These are phyloP conservation scores for Lycium ferocissimum DNA, from an alignment of 257 asterid genomes.

Conservation along the genomic window DNA sequence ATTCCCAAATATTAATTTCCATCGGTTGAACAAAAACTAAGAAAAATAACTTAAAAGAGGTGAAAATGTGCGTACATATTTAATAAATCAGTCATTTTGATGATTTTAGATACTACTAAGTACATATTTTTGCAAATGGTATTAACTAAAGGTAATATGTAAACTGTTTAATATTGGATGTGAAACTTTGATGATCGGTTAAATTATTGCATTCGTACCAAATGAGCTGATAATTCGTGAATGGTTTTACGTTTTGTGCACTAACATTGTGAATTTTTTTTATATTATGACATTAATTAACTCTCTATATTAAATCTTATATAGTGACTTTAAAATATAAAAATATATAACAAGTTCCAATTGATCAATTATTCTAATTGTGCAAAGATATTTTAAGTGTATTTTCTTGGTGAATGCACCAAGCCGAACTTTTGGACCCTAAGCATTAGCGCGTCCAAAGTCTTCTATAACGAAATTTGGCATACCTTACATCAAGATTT, in stretches of 20 bases:
- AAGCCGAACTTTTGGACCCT: constrained; percentile 23
- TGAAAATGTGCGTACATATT: neutral
- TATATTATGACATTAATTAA: too few species aligned
- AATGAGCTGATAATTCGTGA: neutral
- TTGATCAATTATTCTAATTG: neutral
- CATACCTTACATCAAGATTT: neutral
- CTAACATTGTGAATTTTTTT: too few species aligned
- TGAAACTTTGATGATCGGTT: neutral
- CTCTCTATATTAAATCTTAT: too few species aligned
- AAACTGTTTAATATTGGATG: neutral
- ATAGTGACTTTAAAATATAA: too few species aligned
- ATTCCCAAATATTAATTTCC: neutral
- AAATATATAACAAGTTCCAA: too few species aligned
- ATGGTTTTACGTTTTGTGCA: too few species aligned
- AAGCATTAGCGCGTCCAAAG: constrained; percentile 14
- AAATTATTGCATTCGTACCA: neutral
- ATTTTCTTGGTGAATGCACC: neutral
- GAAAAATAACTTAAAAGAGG: too few species aligned
- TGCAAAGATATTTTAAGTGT: neutral
- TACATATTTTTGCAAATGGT: neutral
- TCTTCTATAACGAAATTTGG: neutral
- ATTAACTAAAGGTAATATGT: neutral
- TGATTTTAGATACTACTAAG: neutral
- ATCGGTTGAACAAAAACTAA: neutral
- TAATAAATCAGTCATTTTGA: neutral